These are phyloP conservation scores for Kalanchoe fedtschenkoi DNA, from an alignment of 164 flowering plant genomes.

Conservation along the genomic window DNA sequence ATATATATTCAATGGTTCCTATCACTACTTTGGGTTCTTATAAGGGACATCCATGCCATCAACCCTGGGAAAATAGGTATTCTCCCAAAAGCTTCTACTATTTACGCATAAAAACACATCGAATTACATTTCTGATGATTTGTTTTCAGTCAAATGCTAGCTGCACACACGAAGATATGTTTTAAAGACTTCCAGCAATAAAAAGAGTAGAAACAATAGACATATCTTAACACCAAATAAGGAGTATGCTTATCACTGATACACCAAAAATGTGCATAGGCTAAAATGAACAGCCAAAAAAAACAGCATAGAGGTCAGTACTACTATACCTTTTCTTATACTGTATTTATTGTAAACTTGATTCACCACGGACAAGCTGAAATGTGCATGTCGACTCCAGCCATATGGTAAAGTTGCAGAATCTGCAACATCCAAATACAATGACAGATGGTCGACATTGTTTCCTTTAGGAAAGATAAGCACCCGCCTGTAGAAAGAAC, in stretches of 20 bases:
- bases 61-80: too few species aligned
- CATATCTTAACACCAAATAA: too few species aligned
- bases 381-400: constrained; percentile 56
- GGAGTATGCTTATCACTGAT: neutral
- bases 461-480: constrained; percentile 58
- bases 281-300: neutral
- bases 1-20: too few species aligned
- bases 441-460: constrained; percentile 47
- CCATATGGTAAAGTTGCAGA: constrained; percentile 44
- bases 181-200: too few species aligned
- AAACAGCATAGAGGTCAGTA: neutral
- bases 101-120: too few species aligned
- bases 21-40: too few species aligned
- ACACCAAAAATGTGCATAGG: neutral
- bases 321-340: constrained; percentile 37
- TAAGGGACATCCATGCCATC: too few species aligned
- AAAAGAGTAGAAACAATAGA: too few species aligned
- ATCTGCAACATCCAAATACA: constrained; percentile 56
- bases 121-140: too few species aligned
- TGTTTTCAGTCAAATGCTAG: too few species aligned
- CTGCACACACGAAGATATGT: too few species aligned
- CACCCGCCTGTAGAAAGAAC: constrained; percentile 30
- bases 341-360: constrained; percentile 31
- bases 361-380: constrained; percentile 45
- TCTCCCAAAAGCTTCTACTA: too few species aligned